These are phyloP conservation scores for Yamadazyma sp. DNA, from an alignment of 1,139 yeast species.

Conservation along the genomic window DNA sequence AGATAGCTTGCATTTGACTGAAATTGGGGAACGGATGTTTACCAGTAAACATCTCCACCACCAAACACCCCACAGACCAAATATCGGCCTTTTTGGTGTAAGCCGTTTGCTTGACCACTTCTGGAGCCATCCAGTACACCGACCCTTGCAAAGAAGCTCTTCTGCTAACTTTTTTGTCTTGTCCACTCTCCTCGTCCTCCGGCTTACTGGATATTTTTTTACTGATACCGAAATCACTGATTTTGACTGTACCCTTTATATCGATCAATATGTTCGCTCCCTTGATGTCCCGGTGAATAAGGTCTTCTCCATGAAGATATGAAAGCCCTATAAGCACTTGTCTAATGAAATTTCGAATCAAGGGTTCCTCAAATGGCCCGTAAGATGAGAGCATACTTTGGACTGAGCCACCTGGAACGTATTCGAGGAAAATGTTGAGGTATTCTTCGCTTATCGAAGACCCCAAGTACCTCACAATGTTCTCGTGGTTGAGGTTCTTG, in stretches of 20 bases:
- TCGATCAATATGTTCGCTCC: constrained; percentile 92
- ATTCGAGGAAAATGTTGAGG: constrained; percentile 84
- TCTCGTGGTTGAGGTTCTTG: constrained; percentile 82
- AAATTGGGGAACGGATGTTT: constrained; percentile 92
- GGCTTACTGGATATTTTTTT: constrained; percentile 55
- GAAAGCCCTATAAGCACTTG: constrained; percentile 82
- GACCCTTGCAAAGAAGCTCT: constrained; percentile 91
- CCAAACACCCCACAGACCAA: constrained; percentile 92
- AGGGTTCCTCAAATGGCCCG: constrained; percentile 91
- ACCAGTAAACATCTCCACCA: constrained; percentile 93
- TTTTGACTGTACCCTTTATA: constrained; percentile 86
- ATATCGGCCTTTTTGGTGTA: constrained; percentile 90
- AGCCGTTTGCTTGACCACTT: constrained; percentile 87
- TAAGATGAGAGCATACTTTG: constrained; percentile 81
- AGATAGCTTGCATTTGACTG: constrained; percentile 94
- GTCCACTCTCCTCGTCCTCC: constrained; percentile 14
- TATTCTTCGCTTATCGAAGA: constrained; percentile 70
- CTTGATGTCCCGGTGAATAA: constrained; percentile 88
- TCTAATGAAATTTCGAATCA: constrained; percentile 77
- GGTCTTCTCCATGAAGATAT: constrained; percentile 78
- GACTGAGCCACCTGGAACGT: constrained; percentile 96
- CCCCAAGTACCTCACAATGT: constrained; percentile 88
- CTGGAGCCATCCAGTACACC: constrained; percentile 99
- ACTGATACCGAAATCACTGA: constrained; percentile 92
- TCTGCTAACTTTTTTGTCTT: constrained; percentile 40